Conservation (phyloP, 495 filamentous ascomycete genomes). For the Achaetomiella virescens region DNA sequence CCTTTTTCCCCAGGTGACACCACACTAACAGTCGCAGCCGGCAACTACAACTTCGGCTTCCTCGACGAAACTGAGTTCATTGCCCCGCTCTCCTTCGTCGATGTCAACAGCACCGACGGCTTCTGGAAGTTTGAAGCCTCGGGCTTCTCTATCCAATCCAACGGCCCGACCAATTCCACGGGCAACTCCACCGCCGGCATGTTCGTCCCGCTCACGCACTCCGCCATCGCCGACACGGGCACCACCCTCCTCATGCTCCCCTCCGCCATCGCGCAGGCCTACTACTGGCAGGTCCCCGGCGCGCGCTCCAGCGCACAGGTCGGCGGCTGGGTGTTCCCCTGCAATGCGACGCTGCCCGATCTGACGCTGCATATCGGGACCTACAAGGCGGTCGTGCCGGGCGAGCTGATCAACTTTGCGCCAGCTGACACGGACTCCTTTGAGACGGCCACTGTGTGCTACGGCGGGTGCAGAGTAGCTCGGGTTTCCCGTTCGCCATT, state of each 20-base stretch:
- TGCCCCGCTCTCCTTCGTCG: conserved; percentile 53
- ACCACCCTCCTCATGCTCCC: conserved; percentile 69
- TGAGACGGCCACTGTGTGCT: conserved; percentile 48
- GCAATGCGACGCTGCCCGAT: conserved; percentile 31
- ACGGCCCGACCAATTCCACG: conserved; percentile 36
- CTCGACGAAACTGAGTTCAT: conserved; percentile 46
- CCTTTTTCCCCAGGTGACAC: conserved; percentile 47
- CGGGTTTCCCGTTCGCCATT: conserved; percentile 61
- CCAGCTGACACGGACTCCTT: conserved; percentile 36
- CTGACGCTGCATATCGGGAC: conserved; percentile 54
- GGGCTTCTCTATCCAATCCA: conserved; percentile 53
- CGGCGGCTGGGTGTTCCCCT: conserved; percentile 48
- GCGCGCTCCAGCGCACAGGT: conserved; percentile 41
- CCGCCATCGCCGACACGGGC: conserved; percentile 55
- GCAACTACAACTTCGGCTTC: conserved; percentile 29
- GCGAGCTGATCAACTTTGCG: conserved; percentile 55
- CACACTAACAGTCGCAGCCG: conserved; percentile 50
- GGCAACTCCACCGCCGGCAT: conserved; percentile 39
- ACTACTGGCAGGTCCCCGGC: conserved; percentile 60
- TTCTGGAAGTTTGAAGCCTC: conserved; percentile 68
- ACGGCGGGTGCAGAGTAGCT: conserved; percentile 60
- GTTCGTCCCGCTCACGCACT: conserved; percentile 49
- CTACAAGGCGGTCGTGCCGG: conserved; percentile 52
- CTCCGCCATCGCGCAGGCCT: conserved; percentile 50
- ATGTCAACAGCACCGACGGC: conserved; percentile 55